Conservation (phyloP, 768 basidiomycete genomes). For the Scleroderma bovista region DNA sequence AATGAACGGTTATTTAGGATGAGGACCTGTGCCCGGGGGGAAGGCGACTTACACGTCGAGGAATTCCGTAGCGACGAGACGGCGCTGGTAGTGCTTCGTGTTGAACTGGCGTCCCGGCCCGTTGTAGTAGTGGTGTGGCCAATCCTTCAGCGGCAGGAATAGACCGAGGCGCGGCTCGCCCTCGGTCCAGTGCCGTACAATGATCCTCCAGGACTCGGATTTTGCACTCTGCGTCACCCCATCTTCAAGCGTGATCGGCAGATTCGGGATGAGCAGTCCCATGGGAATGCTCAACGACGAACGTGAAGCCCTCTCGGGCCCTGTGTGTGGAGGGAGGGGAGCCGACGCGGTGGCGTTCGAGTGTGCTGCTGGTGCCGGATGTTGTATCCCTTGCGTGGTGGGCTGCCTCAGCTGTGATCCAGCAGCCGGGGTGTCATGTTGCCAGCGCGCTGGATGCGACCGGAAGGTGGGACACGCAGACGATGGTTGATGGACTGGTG, state of each 20-base stretch:
- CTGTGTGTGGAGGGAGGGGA: not conserved
- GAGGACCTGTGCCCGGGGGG: not conserved
- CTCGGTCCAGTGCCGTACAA: conserved; percentile 2
- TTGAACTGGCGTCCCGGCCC: not conserved
- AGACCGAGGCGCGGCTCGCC: not conserved
- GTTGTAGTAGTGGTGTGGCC: conserved; percentile 1
- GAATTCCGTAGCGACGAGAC: not conserved
- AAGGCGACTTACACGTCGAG: not conserved
- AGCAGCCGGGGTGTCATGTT: no score
- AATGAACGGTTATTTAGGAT: no score
- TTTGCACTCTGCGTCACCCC: conserved; percentile 7
- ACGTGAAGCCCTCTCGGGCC: not conserved
- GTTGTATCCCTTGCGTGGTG: no score
- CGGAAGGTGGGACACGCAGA: no score
- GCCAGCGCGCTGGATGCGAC: no score
- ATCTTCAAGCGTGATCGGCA: conserved; percentile 4
- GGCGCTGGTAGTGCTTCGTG: not conserved
- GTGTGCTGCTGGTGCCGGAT: no score
- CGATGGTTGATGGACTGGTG: no score
- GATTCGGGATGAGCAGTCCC: not conserved
- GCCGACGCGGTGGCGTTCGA: not conserved
- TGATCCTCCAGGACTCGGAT: conserved; percentile 10
- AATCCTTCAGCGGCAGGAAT: conserved; percentile 2
- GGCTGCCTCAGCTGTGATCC: no score
- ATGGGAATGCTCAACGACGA: not conserved